phyloP scores from a whole-genome alignment of 1,284 basidiomycete species.

The Coriolopsis trogii region DNA sequence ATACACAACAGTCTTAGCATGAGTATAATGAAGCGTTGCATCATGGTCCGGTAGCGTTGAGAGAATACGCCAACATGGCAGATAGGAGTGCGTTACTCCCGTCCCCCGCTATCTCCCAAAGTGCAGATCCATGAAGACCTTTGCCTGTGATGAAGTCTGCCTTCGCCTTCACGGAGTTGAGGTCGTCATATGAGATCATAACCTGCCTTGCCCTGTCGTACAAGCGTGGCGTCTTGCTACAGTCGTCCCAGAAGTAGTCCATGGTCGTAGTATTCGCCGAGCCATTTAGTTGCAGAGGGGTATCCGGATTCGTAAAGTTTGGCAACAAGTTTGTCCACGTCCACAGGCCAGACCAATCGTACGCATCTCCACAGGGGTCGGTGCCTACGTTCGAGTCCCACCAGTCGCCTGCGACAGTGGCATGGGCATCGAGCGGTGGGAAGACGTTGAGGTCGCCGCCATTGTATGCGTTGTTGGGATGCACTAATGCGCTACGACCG shows the following conservation, averaged over 20 bases:
- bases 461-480: constrained; percentile 34
- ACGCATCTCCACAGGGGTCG: constrained; percentile 44
- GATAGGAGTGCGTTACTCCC: constrained; percentile 55
- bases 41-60: too few species aligned
- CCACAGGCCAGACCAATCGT: too few species aligned
- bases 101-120: constrained; percentile 68
- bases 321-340: constrained; percentile 44
- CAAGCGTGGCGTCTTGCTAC: constrained; percentile 52
- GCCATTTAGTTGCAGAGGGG: constrained; percentile 42
- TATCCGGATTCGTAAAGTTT: constrained; percentile 42
- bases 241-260: constrained; percentile 46
- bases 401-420: constrained; percentile 47
- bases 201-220: constrained; percentile 43
- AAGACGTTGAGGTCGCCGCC: constrained; percentile 34
- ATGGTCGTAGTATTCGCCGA: constrained; percentile 40
- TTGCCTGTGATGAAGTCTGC: constrained; percentile 56
- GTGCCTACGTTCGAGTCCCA: constrained; percentile 33
- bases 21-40: too few species aligned
- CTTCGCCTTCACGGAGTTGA: constrained; percentile 49
- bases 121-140: constrained; percentile 61
- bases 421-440: constrained; percentile 41
- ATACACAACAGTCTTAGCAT: too few species aligned
- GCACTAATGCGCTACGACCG: constrained; percentile 48
- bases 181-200: constrained; percentile 46
- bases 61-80: constrained; percentile 53